These are phyloP conservation scores for Hygrophorus russula DNA, from an alignment of 768 basidiomycete species.

Conservation along the genomic window DNA sequence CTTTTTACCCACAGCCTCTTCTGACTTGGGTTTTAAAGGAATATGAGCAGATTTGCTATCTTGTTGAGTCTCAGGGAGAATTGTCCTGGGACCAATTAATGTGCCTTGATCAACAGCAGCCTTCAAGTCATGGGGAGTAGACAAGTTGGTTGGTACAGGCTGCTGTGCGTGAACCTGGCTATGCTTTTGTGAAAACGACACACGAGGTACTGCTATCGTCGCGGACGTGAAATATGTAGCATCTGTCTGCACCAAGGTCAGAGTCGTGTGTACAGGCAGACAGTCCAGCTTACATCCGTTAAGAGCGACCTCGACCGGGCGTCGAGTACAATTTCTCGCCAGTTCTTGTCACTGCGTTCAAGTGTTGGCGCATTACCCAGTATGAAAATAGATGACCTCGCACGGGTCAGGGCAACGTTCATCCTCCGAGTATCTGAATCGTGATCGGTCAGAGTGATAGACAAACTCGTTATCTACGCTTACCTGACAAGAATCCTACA, in stretches of 20 bases:
- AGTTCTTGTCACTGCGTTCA: slow-evolving; percentile 71
- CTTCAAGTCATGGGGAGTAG: slow-evolving; percentile 26
- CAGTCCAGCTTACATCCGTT: slow-evolving; percentile 41
- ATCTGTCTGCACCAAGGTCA: slow-evolving; percentile 14
- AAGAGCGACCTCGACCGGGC: slow-evolving; percentile 56
- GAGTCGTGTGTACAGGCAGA: background rate
- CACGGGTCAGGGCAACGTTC: slow-evolving; percentile 98
- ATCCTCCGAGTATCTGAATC: slow-evolving; percentile 68
- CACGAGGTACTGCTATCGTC: slow-evolving; percentile 4
- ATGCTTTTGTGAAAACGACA: slow-evolving; percentile 14
- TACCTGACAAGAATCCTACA: slow-evolving; percentile 85
- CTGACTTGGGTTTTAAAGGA: background rate
- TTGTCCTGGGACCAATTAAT: background rate
- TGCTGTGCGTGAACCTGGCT: slow-evolving; percentile 9
- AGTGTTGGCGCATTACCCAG: slow-evolving; percentile 86
- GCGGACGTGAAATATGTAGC: slow-evolving; percentile 15
- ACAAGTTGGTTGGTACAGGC: slow-evolving; percentile 20
- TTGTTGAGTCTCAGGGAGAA: background rate
- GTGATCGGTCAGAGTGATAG: background rate
- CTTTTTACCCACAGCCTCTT: background rate
- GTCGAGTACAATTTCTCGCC: slow-evolving; percentile 70
- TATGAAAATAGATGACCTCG: slow-evolving; percentile 88
- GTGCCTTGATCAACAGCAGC: slow-evolving; percentile 4
- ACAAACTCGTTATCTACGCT: slow-evolving; percentile 1
- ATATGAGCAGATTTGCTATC: background rate